phyloP scores from a whole-genome alignment of 225 moss, liverwort and hornwort genomes.

The Physcomitrium patens region DNA sequence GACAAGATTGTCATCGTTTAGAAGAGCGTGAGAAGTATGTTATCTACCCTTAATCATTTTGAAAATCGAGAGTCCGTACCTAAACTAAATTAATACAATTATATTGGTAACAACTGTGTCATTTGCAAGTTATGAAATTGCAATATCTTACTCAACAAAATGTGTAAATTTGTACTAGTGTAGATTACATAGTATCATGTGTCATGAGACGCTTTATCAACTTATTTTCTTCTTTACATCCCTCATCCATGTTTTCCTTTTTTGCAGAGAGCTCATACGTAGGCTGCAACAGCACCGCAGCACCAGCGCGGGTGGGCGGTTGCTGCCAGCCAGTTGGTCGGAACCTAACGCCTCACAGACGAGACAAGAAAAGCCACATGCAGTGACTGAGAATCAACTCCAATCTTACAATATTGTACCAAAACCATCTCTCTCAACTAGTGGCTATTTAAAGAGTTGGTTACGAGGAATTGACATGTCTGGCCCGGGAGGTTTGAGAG shows the following conservation, averaged over 20 bases:
- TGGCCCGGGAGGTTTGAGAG: constrained; percentile 45
- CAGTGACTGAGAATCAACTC: constrained; percentile 37
- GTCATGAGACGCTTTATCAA: neutral
- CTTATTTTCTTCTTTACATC: too few relatives aligned
- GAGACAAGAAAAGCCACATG: constrained; percentile 25
- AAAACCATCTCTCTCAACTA: constrained; percentile 48
- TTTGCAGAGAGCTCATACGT: constrained; percentile 71
- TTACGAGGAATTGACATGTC: constrained; percentile 77
- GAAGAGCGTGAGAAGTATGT: constrained; percentile 78
- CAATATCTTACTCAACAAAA: neutral
- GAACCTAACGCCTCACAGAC: constrained; percentile 39
- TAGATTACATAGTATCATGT: neutral
- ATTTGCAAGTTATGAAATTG: constrained; percentile 14
- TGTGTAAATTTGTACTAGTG: neutral
- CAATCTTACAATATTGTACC: constrained; percentile 14
- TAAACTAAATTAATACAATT: neutral
- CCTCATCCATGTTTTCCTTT: constrained; percentile 9
- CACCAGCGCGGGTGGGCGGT: constrained; percentile 63
- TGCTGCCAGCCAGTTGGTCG: constrained; percentile 69
- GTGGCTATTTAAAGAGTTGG: constrained; percentile 85
- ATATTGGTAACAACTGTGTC: neutral
- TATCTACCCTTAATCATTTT: constrained; percentile 1
- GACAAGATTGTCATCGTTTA: constrained; percentile 60
- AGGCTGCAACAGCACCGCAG: constrained; percentile 79
- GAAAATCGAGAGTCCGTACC: neutral